A percentile compares a stretch with the other conserved stretches of the same genome.
Evolutionary conservation across 768 basidiomycete genomes (phyloP).

Genomic region (Candolleomyces aberdarensis): DNA sequence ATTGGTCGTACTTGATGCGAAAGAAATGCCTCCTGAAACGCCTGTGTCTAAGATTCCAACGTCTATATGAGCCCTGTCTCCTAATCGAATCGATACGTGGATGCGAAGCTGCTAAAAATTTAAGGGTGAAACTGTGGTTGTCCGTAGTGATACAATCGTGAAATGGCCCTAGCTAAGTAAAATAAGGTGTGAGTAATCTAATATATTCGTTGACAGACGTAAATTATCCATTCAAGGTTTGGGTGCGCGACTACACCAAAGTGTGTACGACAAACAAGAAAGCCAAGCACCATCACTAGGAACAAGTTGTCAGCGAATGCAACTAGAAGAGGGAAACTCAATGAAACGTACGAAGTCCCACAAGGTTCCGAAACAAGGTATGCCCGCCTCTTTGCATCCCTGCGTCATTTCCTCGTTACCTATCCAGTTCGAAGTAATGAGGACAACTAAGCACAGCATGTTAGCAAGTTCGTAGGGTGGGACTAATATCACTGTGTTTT

Average conservation of each 20-base stretch:
- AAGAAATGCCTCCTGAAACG: no score
- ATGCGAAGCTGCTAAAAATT: conserved; percentile 8
- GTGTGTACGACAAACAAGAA: neutral
- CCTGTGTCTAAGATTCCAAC: no score
- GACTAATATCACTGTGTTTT: neutral
- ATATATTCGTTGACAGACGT: neutral
- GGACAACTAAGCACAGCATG: conserved; percentile 48
- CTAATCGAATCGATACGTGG: neutral
- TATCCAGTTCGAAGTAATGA: conserved; percentile 81
- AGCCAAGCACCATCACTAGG: conserved; percentile 15
- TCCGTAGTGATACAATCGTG: conserved; percentile 29
- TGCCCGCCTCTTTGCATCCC: conserved; percentile 68
- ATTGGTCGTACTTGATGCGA: no score
- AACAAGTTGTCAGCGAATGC: neutral
- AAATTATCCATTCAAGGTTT: neutral
- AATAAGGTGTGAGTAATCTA: conserved; percentile 11
- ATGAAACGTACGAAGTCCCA: conserved; percentile 58
- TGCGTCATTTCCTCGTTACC: conserved; percentile 80
- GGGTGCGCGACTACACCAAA: neutral
- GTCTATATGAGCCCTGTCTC: neutral
- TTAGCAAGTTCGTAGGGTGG: neutral
- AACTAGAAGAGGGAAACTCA: neutral
- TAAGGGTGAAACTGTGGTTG: neutral
- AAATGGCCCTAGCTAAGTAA: conserved; percentile 20
- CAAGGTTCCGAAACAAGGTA: conserved; percentile 66